Base-by-base conservation (phyloP, 1,139 yeast genomes). In the Geotrichum phurueaensis region DNA sequence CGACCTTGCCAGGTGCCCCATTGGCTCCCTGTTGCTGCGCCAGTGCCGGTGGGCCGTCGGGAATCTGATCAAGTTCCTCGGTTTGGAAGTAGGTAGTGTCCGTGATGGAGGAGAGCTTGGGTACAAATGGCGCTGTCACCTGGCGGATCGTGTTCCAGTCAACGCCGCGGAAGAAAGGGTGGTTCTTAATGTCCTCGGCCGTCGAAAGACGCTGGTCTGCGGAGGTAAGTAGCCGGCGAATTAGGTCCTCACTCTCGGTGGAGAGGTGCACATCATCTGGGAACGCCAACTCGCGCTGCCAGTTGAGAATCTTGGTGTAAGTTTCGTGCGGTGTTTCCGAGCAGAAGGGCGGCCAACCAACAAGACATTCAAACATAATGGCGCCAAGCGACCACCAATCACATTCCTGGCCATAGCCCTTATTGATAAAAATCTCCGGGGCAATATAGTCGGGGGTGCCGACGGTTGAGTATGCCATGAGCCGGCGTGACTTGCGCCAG, bases 381-480 rank as follows among this genome's bases (percentile, higher is more conserved):
- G 98, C 97, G 31, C 99, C 99, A 51, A 94, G 78, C 5, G 97
- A 90, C 99, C 99, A 94, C 99, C 99, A 94, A 74, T 94, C 99
- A 77, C 99, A 95, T 73, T 94, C 98, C 76, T 92, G 98, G 22
- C 99, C 97, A 74, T 94, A 95, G 2, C 99, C 99, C 77, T 94
- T 96, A 70, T 94, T 95, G 58, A 92, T 81, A 70, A 94, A 95
- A 65, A 95, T 94, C 73, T 94, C 99, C 0, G 99, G 99, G 0
- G 99, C 99, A 75, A 94, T 95, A 74, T 94, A 92, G 74, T 94
- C 99, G 0, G 99, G 99, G 0, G 99, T 94, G 60, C 99, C 99
- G 39, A 94, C 99, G 0, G 99, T 94, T 4, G 97, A 91, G 72
- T 94, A 94, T 0, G 99, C 99, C 99, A 95, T 95, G 60, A 94